These are phyloP conservation scores for Aureobasidium mangrovei DNA, from an alignment of 2,329 filamentous ascomycete species.

Conservation along the genomic window DNA sequence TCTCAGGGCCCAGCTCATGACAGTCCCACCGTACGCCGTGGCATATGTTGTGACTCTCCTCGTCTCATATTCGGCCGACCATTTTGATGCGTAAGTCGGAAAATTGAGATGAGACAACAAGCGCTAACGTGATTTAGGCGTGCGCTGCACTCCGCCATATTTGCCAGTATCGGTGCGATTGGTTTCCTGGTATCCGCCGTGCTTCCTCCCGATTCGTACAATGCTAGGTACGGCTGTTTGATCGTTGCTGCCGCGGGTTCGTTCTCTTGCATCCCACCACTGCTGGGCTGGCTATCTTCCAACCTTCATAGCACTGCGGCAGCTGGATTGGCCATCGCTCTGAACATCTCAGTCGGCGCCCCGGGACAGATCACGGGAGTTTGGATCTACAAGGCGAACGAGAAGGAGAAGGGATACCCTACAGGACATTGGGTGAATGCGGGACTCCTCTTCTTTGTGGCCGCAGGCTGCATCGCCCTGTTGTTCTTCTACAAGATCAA, in stretches of 20 bases:
- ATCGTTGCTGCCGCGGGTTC: slow-evolving; percentile 59
- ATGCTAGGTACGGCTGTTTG: slow-evolving; percentile 58
- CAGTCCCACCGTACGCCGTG: slow-evolving; percentile 26
- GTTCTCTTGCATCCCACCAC: slow-evolving; percentile 60
- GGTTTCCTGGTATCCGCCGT: slow-evolving; percentile 56
- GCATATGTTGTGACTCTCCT: slow-evolving; percentile 40
- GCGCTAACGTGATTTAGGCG: slow-evolving; percentile 23
- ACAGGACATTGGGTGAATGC: slow-evolving; percentile 63
- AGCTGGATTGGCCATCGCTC: slow-evolving; percentile 58
- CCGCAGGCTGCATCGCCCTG: slow-evolving; percentile 45
- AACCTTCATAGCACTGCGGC: slow-evolving; percentile 59
- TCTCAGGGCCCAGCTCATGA: slow-evolving; percentile 35
- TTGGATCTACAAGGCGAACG: slow-evolving; percentile 62
- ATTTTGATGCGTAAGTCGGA: slow-evolving; percentile 40
- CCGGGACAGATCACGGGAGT: slow-evolving; percentile 64
- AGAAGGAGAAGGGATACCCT: slow-evolving; percentile 53
- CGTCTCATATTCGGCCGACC: slow-evolving; percentile 50
- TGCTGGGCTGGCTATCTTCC: slow-evolving; percentile 61
- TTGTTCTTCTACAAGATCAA: slow-evolving; percentile 48
- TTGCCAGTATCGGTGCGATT: slow-evolving; percentile 43
- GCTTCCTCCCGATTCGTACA: slow-evolving; percentile 52
- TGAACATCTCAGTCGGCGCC: slow-evolving; percentile 61
- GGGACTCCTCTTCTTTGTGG: slow-evolving; percentile 50
- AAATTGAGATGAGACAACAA: neutral
- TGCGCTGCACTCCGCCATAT: slow-evolving; percentile 42